Conservation (phyloP, 2,329 filamentous ascomycete genomes). For the Fonsecaea monophora region DNA sequence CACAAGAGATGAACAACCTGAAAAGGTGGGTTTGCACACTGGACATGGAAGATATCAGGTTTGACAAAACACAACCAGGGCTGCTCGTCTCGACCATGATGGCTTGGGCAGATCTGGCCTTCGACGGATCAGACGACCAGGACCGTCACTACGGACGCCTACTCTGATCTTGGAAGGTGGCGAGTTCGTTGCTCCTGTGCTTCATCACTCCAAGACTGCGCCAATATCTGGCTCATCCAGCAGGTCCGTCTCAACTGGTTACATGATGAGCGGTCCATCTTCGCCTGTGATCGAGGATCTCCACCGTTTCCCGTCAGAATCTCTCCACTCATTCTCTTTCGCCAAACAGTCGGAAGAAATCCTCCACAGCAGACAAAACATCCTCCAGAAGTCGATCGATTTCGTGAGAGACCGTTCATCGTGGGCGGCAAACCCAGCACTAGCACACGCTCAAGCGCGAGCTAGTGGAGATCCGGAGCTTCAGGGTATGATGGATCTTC, state of each 20-base stretch:
- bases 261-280: constrained; percentile 66
- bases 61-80: constrained; percentile 59
- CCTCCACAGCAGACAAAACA: constrained; percentile 88
- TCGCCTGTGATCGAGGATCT: constrained; percentile 85
- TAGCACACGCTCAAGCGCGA: constrained; percentile 83
- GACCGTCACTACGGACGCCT: constrained; percentile 68
- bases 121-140: constrained; percentile 88
- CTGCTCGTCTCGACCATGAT: constrained; percentile 85
- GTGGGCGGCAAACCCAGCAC: constrained; percentile 75
- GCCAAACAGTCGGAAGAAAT: constrained; percentile 93
- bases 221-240: constrained; percentile 67
- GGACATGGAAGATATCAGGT: background rate
- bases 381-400: constrained; percentile 90
- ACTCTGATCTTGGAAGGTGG: constrained; percentile 67
- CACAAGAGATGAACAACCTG: constrained; percentile 72
- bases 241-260: constrained; percentile 43
- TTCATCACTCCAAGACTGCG: constrained; percentile 72
- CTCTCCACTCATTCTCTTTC: constrained; percentile 97
- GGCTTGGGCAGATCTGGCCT: constrained; percentile 84
- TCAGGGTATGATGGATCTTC: constrained; percentile 87
- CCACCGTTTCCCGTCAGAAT: constrained; percentile 90
- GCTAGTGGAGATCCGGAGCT: constrained; percentile 82
- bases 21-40: constrained; percentile 67
- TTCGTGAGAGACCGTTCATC: constrained; percentile 94
- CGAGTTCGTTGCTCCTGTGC: constrained; percentile 64